Conservation (phyloP, 2,329 filamentous ascomycete species). For the Penicillium sp. region DNA sequence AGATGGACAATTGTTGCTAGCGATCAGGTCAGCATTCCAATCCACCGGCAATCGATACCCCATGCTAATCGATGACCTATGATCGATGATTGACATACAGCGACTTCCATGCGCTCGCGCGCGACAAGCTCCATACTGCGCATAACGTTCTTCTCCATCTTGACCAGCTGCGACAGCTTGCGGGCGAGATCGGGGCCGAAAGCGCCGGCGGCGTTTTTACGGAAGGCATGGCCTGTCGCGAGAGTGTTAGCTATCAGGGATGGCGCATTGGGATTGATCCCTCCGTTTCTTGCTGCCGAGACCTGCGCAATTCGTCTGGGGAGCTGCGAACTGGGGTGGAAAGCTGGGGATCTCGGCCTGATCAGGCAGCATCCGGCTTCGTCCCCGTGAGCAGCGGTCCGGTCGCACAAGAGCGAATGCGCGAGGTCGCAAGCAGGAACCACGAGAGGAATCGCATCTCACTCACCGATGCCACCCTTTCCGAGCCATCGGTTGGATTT, state of each 20-base stretch:
- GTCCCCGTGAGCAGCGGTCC: background rate
- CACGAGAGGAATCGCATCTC: conserved; percentile 7
- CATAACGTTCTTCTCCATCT: conserved; percentile 99
- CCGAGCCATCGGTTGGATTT: conserved; percentile 91
- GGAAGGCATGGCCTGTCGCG: conserved; percentile 64
- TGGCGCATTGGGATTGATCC: background rate
- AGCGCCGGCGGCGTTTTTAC: conserved; percentile 56
- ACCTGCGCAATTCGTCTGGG: background rate
- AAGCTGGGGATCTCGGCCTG: conserved; percentile 9
- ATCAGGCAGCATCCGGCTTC: conserved; percentile 13
- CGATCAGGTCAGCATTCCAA: background rate
- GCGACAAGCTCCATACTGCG: conserved; percentile 94
- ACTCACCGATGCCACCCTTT: conserved; percentile 80
- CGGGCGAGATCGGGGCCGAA: conserved; percentile 85
- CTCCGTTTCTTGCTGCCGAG: background rate
- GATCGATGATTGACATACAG: conserved; percentile 64
- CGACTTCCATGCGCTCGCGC: conserved; percentile 96
- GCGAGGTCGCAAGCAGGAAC: background rate
- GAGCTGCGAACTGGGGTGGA: background rate
- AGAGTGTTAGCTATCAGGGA: conserved; percentile 27
- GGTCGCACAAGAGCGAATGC: background rate
- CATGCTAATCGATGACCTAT: background rate
- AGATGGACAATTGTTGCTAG: conserved; percentile 97
- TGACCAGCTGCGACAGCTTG: conserved; percentile 96
- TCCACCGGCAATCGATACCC: too few relatives aligned